Base-by-base conservation (phyloP, 148 eudicot species). In the Persicaria maculosa region DNA sequence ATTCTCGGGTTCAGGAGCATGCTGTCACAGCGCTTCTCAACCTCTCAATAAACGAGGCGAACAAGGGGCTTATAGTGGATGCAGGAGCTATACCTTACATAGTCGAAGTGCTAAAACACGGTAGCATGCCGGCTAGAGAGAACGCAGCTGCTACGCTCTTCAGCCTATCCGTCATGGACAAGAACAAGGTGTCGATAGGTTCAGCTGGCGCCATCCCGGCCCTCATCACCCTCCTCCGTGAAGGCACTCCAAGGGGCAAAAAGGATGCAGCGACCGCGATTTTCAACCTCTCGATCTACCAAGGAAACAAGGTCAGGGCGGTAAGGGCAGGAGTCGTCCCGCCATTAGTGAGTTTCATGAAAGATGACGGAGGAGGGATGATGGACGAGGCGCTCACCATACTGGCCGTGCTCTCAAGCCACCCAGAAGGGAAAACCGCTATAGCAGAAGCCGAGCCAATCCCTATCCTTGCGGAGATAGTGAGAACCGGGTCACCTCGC, bases 191-290 rank as follows among this genome's bases (percentile, higher is more conserved):
- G 67, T 74, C 81, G 1, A 89, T 93, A 71, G 98, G 98, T n/a
- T 80, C 86, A 36, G 89, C 95, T 2, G 98, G 97, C 6, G 98
- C 97, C 44, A 88, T 93, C 50, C 90, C 90, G 15, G 76, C 81
- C 5, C 78, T 93, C 0, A 91, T 93, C 57, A 84, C 82, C 8
- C 81, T 93, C 11, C 83, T 93, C 1, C 86, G 81, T 4, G 80
- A 14, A 9, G 98, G 98, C 0, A 88, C 83, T 19, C 65, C 91
- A 0, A 81, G 95, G 4, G 98, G 95, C 1, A 91, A 91, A 62
- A 93, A 93, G 69, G 98, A 91, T 45, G 98, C 98, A 4, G 82
- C 89, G 0, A 93, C 98, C 0, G 90, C 97, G 7, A 80, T 93
- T 48, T 93, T 89, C 71, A 78, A 88, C 36, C 67, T 93, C 1